Evolutionary conservation across 257 asterid species (phyloP).

Genomic region (Penstemon eatonii): DNA sequence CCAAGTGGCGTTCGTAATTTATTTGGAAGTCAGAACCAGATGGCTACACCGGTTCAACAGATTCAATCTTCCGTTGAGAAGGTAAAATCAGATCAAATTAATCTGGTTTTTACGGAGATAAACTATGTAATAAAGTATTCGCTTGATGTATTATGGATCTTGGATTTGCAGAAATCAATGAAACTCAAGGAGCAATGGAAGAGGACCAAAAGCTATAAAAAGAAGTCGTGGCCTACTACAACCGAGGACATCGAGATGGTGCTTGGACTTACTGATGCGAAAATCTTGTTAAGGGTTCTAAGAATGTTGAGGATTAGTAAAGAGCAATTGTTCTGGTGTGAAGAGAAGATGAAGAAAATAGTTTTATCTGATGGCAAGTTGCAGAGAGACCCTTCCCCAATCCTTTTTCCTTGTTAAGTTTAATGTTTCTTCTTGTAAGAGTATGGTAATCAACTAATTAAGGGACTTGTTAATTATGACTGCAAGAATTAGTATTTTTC

Average conservation of each 20-base stretch:
- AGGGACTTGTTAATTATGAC: neutral
- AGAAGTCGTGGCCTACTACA: conserved; percentile 62
- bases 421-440: neutral
- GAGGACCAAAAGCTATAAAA: conserved; percentile 62
- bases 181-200: conserved; percentile 78
- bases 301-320: conserved; percentile 61
- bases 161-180: conserved; percentile 60
- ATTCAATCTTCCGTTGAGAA: conserved; percentile 72
- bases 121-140: too few relatives aligned
- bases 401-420: conserved; percentile 66
- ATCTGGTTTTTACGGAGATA: too few relatives aligned
- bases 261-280: conserved; percentile 70
- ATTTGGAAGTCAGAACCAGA: conserved; percentile 64
- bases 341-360: conserved; percentile 81
- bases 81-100: conserved; percentile 34
- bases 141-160: neutral
- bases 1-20: conserved; percentile 47
- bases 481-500: neutral
- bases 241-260: conserved; percentile 61
- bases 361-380: conserved; percentile 59
- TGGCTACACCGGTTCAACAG: conserved; percentile 72
- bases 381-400: conserved; percentile 78
- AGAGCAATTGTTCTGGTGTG: conserved; percentile 81
- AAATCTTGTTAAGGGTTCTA: conserved; percentile 63
- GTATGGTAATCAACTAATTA: neutral